phyloP scores from a whole-genome alignment of 2,329 filamentous ascomycete species.

The Chaetomiaceae sp. region DNA sequence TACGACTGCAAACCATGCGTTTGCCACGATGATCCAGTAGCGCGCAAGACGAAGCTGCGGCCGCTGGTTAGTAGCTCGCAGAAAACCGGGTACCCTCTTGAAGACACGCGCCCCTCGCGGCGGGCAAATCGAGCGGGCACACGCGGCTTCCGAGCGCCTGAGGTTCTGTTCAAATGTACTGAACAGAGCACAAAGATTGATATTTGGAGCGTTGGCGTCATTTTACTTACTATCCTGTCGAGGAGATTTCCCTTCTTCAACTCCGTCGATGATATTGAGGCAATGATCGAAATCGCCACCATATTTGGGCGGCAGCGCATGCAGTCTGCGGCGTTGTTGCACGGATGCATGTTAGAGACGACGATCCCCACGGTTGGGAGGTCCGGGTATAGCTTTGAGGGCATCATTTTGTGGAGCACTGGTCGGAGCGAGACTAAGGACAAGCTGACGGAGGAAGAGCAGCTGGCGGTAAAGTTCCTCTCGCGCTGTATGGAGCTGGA shows the following conservation, averaged over 20 bases:
- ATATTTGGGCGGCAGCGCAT: slow-evolving; percentile 86
- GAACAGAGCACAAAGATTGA: slow-evolving; percentile 92
- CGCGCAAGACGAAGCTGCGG: slow-evolving; percentile 58
- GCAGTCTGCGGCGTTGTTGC: slow-evolving; percentile 74
- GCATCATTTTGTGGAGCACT: slow-evolving; percentile 94
- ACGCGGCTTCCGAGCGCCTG: slow-evolving; percentile 89
- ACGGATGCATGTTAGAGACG: slow-evolving; percentile 89
- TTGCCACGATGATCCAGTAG: slow-evolving; percentile 64
- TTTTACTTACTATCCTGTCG: slow-evolving; percentile 88
- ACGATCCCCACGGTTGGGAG: slow-evolving; percentile 87
- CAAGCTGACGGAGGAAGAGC: slow-evolving; percentile 61
- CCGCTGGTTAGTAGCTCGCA: slow-evolving; percentile 49
- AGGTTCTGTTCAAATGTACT: slow-evolving; percentile 96
- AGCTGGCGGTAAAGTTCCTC: slow-evolving; percentile 68
- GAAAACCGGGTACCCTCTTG: slow-evolving; percentile 75
- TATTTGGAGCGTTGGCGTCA: slow-evolving; percentile 96
- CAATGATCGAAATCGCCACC: slow-evolving; percentile 93
- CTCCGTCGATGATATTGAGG: slow-evolving; percentile 95
- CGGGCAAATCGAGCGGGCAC: slow-evolving; percentile 94
- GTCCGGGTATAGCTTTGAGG: slow-evolving; percentile 81
- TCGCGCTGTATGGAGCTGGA: slow-evolving; percentile 71
- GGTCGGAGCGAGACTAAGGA: slow-evolving; percentile 55
- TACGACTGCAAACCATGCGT: slow-evolving; percentile 74
- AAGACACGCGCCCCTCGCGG: slow-evolving; percentile 79
- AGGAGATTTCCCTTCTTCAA: slow-evolving; percentile 98